Base-by-base conservation (phyloP, 208 protist genomes). In the Naegleria lovaniensis region DNA sequence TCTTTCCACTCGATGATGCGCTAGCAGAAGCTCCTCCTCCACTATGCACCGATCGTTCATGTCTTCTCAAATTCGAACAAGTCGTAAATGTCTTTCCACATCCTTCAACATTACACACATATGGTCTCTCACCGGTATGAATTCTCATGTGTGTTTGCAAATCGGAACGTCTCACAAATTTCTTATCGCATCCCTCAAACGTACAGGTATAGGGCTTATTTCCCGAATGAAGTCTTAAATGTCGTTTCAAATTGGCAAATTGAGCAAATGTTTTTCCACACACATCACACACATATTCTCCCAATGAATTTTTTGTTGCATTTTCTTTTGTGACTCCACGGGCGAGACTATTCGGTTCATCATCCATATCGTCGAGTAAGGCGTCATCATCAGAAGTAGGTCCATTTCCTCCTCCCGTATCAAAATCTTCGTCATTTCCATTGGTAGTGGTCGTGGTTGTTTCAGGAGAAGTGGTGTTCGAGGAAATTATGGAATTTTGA, bases 31-130 rank as follows among this genome's bases (percentile, higher is more conserved):
- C n/a, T n/a, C n/a, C n/a, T n/a, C n/a, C n/a, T n/a, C n/a, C n/a
- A 29, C 9, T 87, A 7, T 88, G 85, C 51, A 89, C 52, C 22
- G 15, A 91, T 11, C 55, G 39, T 43, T 87, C 55, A 43, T 92
- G 91, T 79, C 90, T 67, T 33, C 55, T 41, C 29, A 92, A 39
- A 41, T 92, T 88, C 22, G 40, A 51, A n/a, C 39, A 41, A 11
- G 75, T 85, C 9, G 90, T 92, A 40, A 92, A 92, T 22, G 13
- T 15, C 52, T 92, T 92, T 41, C 89, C 89, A 88, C 91, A 92
- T 36, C 91, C 91, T n/a, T 90, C 41, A 4, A 39, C 13, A 36
- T 29, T 41, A 41, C 91, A 92, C 0, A 51, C 41, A 43, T 91
- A 92, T 2, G 91, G 91, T 48, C 90, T 2, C 40, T 92, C 91